These are phyloP conservation scores for Penicillium psychrosexuale DNA, from an alignment of 2,329 filamentous ascomycete genomes.

Conservation along the genomic window DNA sequence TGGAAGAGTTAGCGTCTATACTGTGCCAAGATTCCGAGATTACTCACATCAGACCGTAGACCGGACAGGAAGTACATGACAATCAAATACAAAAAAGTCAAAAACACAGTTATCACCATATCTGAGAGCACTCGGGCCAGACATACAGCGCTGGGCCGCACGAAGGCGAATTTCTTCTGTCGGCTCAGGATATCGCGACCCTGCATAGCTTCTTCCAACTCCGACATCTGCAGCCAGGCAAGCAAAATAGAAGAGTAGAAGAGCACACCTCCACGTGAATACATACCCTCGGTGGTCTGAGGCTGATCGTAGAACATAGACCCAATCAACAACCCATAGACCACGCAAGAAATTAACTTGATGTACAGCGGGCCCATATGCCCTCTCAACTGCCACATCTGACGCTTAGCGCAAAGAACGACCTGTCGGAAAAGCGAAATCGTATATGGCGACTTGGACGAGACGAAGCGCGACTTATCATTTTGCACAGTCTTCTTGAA, in stretches of 20 bases:
- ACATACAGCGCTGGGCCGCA: conserved; percentile 58
- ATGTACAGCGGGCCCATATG: conserved; percentile 68
- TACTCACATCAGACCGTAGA: conserved; percentile 28
- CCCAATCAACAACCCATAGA: conserved; percentile 67
- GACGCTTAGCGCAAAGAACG: conserved; percentile 55
- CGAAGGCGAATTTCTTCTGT: conserved; percentile 63
- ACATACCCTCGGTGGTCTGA: conserved; percentile 55
- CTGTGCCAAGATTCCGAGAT: neutral
- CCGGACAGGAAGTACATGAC: conserved; percentile 61
- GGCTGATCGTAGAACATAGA: conserved; percentile 68
- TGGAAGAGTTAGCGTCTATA: conserved; percentile 18
- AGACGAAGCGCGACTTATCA: conserved; percentile 51
- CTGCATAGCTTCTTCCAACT: conserved; percentile 71
- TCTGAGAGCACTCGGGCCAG: conserved; percentile 58
- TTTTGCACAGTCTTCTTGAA: conserved; percentile 62
- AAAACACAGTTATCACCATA: conserved; percentile 52
- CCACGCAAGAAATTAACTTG: conserved; percentile 69
- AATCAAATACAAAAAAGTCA: conserved; percentile 55
- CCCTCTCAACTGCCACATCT: conserved; percentile 71
- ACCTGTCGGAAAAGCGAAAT: conserved; percentile 70
- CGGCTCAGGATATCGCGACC: conserved; percentile 65
- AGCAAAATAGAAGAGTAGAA: conserved; percentile 63
- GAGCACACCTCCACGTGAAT: conserved; percentile 56
- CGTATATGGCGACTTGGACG: conserved; percentile 68
- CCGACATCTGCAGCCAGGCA: conserved; percentile 66